Evolutionary conservation across 225 moss, liverwort and hornwort genomes (phyloP).

Genomic region (Neckera pumila): DNA sequence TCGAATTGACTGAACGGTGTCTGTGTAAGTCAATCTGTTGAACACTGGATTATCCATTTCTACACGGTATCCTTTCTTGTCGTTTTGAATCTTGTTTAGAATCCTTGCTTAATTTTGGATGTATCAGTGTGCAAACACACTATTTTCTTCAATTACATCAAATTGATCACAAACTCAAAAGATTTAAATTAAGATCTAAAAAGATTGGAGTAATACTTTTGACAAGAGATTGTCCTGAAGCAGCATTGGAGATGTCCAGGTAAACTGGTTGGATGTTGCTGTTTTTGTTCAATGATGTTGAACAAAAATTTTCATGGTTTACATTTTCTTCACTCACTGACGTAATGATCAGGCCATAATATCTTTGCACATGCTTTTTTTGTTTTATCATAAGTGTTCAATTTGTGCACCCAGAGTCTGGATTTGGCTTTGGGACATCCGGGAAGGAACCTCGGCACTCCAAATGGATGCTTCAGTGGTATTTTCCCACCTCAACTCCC

Average conservation of each 20-base stretch:
- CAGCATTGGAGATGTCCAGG: neutral
- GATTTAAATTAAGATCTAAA: neutral
- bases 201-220: neutral
- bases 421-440: neutral
- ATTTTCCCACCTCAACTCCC: neutral
- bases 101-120: neutral
- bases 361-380: neutral
- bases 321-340: neutral
- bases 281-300: neutral
- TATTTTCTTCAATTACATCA: neutral
- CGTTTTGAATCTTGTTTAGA: neutral
- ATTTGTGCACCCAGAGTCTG: neutral
- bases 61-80: no score
- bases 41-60: neutral
- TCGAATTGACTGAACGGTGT: neutral
- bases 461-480: neutral
- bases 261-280: neutral
- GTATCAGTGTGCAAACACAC: neutral
- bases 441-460: neutral
- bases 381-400: no score
- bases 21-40: neutral
- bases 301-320: neutral
- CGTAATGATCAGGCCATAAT: no score
- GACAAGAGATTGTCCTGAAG: neutral
- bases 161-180: neutral